Percentiles rank a stretch among this genome's conserved stretches.
Conservation (phyloP, 2,329 filamentous ascomycete species). For the Plectosphaerella sp. region DNA sequence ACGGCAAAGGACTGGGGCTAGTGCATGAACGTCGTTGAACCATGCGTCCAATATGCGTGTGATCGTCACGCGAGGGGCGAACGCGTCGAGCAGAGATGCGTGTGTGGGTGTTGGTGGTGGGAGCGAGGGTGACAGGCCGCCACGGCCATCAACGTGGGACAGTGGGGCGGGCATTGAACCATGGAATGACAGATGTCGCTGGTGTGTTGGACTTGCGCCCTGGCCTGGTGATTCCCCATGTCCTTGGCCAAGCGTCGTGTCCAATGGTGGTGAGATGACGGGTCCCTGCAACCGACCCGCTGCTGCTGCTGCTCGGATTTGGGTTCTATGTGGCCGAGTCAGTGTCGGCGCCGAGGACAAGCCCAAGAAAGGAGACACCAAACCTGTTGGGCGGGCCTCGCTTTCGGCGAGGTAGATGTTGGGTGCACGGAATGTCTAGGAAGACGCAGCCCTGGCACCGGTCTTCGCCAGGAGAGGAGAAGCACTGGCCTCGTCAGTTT, state of each 20-base stretch:
- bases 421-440: slow-evolving; percentile 20
- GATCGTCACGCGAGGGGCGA: slow-evolving; percentile 8
- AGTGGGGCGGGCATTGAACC: not conserved
- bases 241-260: slow-evolving; percentile 1
- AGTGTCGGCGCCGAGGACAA: not conserved
- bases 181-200: not conserved
- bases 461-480: slow-evolving; percentile 6
- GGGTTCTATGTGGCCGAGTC: too few relatives aligned
- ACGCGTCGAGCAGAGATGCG: slow-evolving; percentile 2
- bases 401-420: slow-evolving; percentile 17
- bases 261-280: slow-evolving; percentile 1
- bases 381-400: slow-evolving; percentile 21
- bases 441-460: slow-evolving; percentile 17
- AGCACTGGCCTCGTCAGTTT: slow-evolving; percentile 11
- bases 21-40: slow-evolving; percentile 29
- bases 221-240: not conserved
- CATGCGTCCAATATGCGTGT: slow-evolving; percentile 22
- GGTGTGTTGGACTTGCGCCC: not conserved
- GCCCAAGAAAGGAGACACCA: not conserved
- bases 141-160: not conserved
- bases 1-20: slow-evolving; percentile 26
- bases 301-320: not conserved
- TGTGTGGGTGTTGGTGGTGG: not conserved
- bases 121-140: not conserved
- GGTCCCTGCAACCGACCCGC: too few relatives aligned